A percentile compares a stretch with the other conserved stretches of the same genome.
Conservation (phyloP, 192 early-diverging fungal genomes). For the Coemansia sp. region DNA sequence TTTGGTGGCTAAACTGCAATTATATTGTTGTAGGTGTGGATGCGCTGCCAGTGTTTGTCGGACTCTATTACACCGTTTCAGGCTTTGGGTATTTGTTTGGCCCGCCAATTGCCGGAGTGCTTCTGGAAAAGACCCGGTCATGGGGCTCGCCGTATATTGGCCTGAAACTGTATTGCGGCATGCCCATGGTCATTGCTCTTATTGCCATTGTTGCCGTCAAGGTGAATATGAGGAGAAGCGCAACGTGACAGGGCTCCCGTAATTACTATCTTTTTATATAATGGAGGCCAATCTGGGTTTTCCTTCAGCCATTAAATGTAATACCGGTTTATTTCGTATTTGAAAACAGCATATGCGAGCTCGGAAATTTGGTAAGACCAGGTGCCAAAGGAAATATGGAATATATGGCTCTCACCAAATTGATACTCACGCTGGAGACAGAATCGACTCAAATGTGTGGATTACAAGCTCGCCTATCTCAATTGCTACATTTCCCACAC, state of each 20-base stretch:
- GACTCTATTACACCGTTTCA: slow-evolving; percentile 46
- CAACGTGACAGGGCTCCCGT: slow-evolving; percentile 2
- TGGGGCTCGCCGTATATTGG: slow-evolving; percentile 49
- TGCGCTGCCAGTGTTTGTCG: slow-evolving; percentile 49
- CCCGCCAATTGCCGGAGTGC: slow-evolving; percentile 48
- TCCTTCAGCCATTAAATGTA: background rate
- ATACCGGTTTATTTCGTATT: background rate
- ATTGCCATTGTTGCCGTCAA: slow-evolving; percentile 39
- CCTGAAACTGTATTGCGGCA: slow-evolving; percentile 42
- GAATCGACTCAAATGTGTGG: background rate
- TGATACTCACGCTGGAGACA: background rate
- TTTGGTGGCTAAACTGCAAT: slow-evolving; percentile 3
- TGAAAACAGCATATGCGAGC: background rate
- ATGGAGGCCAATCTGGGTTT: background rate
- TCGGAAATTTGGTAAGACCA: background rate
- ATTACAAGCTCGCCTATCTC: background rate
- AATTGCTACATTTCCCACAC: slow-evolving; percentile 1
- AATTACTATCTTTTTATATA: background rate
- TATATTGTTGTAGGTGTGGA: slow-evolving; percentile 41
- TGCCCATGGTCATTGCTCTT: slow-evolving; percentile 45
- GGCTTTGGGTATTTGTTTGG: slow-evolving; percentile 49
- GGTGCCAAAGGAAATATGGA: background rate
- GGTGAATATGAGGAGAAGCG: slow-evolving; percentile 14
- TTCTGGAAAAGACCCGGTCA: slow-evolving; percentile 48
- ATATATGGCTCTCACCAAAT: background rate